Evolutionary conservation across 2,329 filamentous ascomycete genomes (phyloP), one percentile per base, ranked within the genome.

Genomic region (Colletotrichum costaricense): DNA sequence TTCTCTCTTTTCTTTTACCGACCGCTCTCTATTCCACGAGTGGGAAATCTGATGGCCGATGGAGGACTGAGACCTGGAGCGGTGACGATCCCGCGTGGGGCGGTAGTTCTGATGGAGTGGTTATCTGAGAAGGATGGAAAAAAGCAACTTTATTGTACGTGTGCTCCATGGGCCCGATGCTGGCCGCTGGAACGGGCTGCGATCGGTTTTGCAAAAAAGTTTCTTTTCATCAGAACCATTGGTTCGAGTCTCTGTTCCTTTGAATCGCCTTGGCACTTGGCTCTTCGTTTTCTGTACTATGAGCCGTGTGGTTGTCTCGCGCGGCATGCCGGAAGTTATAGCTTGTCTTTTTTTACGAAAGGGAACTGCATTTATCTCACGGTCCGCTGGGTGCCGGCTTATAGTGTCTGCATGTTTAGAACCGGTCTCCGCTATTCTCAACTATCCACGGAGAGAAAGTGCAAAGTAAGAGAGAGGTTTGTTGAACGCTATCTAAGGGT

Each of bases 61-160:
- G 46, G 24, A 26, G 16, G 8, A 38, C n/a, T 58, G 69, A 69
- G 58, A 63, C 69, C 52, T 52, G 58, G 11, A 69, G 69, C 69
- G 69, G 69, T 72, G 65, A 72, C 69, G 64, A 63, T 16, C 11
- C 46, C 69, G 46, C 56, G 30, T 55, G 68, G 60, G 62, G 33
- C 57, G 63, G 63, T 49, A 38, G 11, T 5, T 5, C 2, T 5
- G 12, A 16, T 6, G 28, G 35, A 9, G 11, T 26, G 16, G 26
- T 24, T 52, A 49, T 63, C 26, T 3, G 7, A 46, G 42, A 46
- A 9, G 1, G 14, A 16, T 12, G 16, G 42, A n/a, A 46, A 49
- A 49, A 49, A 49, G 42, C 42, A 46, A 46, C 3, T 49, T 4
- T 2, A 9, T n/a, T 49, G 42, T 19, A n/a, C 7, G 42, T 9